Percentiles rank a stretch among this genome's conserved stretches.
Evolutionary conservation across 2,329 filamentous ascomycete genomes (phyloP).

Genomic region (Bipolaris gigantea): DNA sequence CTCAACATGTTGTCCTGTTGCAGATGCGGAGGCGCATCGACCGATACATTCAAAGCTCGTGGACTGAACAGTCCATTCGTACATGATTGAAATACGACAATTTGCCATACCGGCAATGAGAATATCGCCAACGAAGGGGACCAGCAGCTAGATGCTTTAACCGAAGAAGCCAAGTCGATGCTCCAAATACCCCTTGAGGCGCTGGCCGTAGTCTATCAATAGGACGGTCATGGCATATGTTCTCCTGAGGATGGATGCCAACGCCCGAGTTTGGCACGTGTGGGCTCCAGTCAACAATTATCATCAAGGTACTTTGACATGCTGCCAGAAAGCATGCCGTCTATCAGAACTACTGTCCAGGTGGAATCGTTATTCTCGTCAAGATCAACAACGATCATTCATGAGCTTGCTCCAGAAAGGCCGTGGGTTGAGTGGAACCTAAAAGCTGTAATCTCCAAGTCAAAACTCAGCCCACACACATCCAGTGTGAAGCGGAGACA

Average conservation of each 20-base stretch:
- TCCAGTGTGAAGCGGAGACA: not conserved
- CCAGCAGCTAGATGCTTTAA: not conserved
- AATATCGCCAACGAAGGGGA: not conserved
- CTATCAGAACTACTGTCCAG: no score
- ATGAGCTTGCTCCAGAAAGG: not conserved
- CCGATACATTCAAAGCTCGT: not conserved
- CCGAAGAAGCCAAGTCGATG: not conserved
- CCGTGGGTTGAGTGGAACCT: not conserved
- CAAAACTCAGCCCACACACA: not conserved
- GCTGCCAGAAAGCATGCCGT: not conserved
- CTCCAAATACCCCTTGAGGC: not conserved
- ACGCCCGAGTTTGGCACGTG: not conserved
- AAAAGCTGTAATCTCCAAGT: not conserved
- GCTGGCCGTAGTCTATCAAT: not conserved
- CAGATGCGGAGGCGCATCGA: not conserved
- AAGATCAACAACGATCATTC: not conserved
- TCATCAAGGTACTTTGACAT: not conserved
- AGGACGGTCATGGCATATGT: not conserved
- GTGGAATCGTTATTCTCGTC: not conserved
- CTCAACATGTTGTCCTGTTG: not conserved
- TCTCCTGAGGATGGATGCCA: not conserved
- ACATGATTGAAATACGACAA: not conserved
- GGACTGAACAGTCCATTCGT: not conserved
- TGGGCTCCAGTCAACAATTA: not conserved
- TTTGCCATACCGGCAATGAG: not conserved